Conservation (phyloP, 2,329 filamentous ascomycete genomes). For the Aspergillus fijiensis region DNA sequence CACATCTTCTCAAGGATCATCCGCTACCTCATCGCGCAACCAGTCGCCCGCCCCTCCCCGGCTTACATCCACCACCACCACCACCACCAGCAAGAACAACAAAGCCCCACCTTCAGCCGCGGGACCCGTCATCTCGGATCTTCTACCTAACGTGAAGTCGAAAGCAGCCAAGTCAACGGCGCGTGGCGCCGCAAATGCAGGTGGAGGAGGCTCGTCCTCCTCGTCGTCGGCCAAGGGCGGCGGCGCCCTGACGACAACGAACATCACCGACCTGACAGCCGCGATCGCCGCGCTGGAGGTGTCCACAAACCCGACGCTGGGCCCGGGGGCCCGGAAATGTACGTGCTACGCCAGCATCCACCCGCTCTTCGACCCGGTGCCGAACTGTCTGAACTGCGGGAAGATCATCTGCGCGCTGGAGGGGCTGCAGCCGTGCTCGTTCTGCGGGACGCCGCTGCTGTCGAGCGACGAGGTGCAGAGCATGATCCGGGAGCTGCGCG, state of each 20-base stretch:
- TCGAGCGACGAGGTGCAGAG: slow-evolving; percentile 71
- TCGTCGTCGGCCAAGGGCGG: slow-evolving; percentile 53
- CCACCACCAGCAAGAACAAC: neutral
- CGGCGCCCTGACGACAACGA: slow-evolving; percentile 46
- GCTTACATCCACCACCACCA: slow-evolving; percentile 36
- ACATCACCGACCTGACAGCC: slow-evolving; percentile 60
- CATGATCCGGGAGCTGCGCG: slow-evolving; percentile 80
- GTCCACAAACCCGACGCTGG: slow-evolving; percentile 78
- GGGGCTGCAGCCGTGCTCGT: slow-evolving; percentile 90
- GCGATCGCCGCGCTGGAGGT: slow-evolving; percentile 88
- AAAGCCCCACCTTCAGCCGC: slow-evolving; percentile 62
- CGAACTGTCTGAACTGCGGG: slow-evolving; percentile 88
- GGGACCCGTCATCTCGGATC: slow-evolving; percentile 80
- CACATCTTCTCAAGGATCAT: slow-evolving; percentile 39
- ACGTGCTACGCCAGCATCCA: slow-evolving; percentile 87
- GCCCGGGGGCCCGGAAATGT: slow-evolving; percentile 63
- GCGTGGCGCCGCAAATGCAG: slow-evolving; percentile 53
- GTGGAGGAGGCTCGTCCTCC: slow-evolving; percentile 58
- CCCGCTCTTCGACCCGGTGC: slow-evolving; percentile 83
- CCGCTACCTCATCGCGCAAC: slow-evolving; percentile 48
- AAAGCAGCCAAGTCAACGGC: slow-evolving; percentile 68
- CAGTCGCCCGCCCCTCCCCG: slow-evolving; percentile 37
- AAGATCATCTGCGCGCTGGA: slow-evolving; percentile 96
- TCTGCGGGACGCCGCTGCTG: slow-evolving; percentile 74
- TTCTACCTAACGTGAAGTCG: slow-evolving; percentile 57